A percentile compares a stretch with the other conserved stretches of the same genome.
Conservation (phyloP, 441 rosid genomes). For the Daphne laureola region DNA sequence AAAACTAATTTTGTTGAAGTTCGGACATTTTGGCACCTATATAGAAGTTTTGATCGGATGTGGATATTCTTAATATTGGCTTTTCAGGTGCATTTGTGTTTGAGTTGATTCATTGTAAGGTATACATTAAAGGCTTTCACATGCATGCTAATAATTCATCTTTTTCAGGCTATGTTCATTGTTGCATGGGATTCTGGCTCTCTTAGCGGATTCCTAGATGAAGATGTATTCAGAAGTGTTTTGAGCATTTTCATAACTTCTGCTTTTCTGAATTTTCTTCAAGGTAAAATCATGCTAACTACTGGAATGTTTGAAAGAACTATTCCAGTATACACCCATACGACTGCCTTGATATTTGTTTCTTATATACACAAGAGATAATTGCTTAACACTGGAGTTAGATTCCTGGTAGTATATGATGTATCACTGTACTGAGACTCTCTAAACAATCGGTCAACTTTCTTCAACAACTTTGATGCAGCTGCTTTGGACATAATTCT, state of each 20-base stretch:
- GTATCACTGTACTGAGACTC: no score
- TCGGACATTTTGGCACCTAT: conserved; percentile 96
- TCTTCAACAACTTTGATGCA: conserved; percentile 28
- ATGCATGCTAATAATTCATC: conserved; percentile 11
- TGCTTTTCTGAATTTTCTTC: conserved; percentile 81
- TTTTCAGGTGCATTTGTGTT: conserved; percentile 55
- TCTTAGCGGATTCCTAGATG: conserved; percentile 47
- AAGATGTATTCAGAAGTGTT: conserved; percentile 53
- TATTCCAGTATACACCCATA: conserved; percentile 6
- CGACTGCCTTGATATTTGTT: conserved; percentile 5
- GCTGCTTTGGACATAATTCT: conserved; percentile 83
- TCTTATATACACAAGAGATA: neutral
- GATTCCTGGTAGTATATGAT: no score
- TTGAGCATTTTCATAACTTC: conserved; percentile 85
- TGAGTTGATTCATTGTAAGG: conserved; percentile 14
- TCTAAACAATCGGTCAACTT: conserved; percentile 8
- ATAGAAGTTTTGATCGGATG: conserved; percentile 92
- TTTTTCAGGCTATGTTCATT: conserved; percentile 84
- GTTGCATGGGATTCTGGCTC: conserved; percentile 90
- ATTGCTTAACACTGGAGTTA: no score
- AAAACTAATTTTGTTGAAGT: conserved; percentile 98
- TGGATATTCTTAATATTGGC: conserved; percentile 93
- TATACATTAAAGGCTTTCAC: conserved; percentile 14
- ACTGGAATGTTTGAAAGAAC: conserved; percentile 8
- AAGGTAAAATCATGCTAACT: conserved; percentile 42